Conservation (phyloP, 441 rosid species). For the Hura crepitans region DNA sequence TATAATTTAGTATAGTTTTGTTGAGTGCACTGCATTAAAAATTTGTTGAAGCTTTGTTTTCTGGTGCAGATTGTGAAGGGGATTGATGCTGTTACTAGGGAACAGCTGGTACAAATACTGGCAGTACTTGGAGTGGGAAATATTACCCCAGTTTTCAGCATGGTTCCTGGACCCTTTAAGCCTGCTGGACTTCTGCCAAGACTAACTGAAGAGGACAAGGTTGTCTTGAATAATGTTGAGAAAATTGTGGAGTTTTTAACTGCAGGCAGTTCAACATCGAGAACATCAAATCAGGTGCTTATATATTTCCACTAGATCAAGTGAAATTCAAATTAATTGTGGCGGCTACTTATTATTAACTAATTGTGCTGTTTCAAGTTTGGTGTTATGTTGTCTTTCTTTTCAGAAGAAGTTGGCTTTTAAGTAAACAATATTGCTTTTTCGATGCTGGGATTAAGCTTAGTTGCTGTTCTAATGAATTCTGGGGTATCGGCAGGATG, state of each 20-base stretch:
- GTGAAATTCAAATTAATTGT: background rate
- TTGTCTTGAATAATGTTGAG: slow-evolving; percentile 71
- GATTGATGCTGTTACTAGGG: slow-evolving; percentile 87
- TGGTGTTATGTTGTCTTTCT: background rate
- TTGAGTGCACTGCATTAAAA: background rate
- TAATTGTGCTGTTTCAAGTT: background rate
- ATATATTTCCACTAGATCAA: background rate
- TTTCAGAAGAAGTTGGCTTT: background rate
- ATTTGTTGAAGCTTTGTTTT: slow-evolving; percentile 19
- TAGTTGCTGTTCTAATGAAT: background rate
- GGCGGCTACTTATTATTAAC: background rate
- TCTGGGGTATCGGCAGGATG: slow-evolving; percentile 35
- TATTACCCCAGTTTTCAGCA: slow-evolving; percentile 67
- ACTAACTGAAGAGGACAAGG: slow-evolving; percentile 73
- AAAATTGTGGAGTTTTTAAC: slow-evolving; percentile 74
- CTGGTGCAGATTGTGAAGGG: slow-evolving; percentile 80
- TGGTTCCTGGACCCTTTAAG: slow-evolving; percentile 77
- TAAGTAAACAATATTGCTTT: background rate
- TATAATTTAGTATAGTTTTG: background rate
- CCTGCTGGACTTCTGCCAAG: slow-evolving; percentile 75
- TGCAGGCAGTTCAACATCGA: slow-evolving; percentile 59
- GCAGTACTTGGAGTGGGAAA: slow-evolving; percentile 63
- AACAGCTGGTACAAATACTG: slow-evolving; percentile 74
- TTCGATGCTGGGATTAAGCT: background rate
- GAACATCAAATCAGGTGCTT: slow-evolving; percentile 59